Percentiles rank a stretch among this genome's conserved stretches.
phyloP scores from a whole-genome alignment of 164 flowering plant genomes.

The Tetracentron sinense region DNA sequence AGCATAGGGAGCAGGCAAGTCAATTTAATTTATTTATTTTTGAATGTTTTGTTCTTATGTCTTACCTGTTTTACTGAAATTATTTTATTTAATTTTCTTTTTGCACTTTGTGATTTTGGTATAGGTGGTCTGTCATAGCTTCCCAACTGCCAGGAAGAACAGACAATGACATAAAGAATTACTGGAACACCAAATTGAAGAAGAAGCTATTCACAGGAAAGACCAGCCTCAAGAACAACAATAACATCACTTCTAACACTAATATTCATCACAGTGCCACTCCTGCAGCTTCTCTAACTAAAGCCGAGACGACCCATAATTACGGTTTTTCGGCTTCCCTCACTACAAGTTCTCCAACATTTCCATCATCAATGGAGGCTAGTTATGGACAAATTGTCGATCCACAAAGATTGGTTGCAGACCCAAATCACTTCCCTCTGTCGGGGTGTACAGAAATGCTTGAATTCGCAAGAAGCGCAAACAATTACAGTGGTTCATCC shows the following conservation, averaged over 20 bases:
- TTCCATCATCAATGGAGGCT: constrained; percentile 6
- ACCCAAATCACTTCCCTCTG: constrained; percentile 11
- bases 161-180: constrained; percentile 76
- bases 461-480: constrained; percentile 11
- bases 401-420: constrained; percentile 8
- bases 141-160: constrained; percentile 70
- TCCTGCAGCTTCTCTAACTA: constrained; percentile 9
- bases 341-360: background rate
- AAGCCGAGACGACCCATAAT: background rate
- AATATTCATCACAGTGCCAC: constrained; percentile 6
- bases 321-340: constrained; percentile 5
- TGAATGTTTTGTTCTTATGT: constrained; percentile 1
- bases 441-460: constrained; percentile 10
- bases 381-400: constrained; percentile 13
- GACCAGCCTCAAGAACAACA: background rate
- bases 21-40: background rate
- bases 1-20: constrained; percentile 62
- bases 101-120: background rate
- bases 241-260: constrained; percentile 1
- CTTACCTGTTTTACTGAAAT: too few species aligned
- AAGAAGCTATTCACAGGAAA: constrained; percentile 42
- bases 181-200: constrained; percentile 82
- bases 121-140: constrained; percentile 77
- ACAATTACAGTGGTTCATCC: constrained; percentile 17
- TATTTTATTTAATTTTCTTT: background rate